Conservation (phyloP, 2,329 filamentous ascomycete species). For the Leptographium wingfieldii region DNA sequence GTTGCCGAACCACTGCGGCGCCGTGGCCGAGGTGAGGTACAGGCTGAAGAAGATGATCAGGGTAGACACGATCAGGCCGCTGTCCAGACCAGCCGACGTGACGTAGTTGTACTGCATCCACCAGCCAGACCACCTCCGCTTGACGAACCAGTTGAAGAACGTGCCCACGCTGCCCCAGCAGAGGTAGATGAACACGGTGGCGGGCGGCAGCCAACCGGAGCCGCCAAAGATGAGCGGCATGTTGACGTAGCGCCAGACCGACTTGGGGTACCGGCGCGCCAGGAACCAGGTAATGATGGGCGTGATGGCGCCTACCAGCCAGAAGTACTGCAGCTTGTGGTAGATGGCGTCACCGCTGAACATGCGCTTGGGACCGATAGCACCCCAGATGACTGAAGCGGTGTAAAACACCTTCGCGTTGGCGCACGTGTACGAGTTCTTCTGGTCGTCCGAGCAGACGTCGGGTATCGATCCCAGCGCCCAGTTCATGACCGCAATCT, state of each 20-base stretch:
- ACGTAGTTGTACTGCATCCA: constrained; percentile 72
- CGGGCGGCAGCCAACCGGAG: constrained; percentile 50
- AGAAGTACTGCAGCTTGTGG: constrained; percentile 54
- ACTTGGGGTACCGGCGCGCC: constrained; percentile 48
- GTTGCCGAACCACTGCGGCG: constrained; percentile 54
- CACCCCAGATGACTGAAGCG: constrained; percentile 59
- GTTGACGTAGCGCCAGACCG: constrained; percentile 51
- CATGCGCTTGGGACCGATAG: constrained; percentile 58
- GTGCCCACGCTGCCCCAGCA: constrained; percentile 57
- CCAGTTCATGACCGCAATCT: constrained; percentile 55
- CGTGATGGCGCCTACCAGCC: constrained; percentile 50
- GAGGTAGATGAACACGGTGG: constrained; percentile 58
- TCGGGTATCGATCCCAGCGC: constrained; percentile 47
- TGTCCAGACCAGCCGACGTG: constrained; percentile 58
- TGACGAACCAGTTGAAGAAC: constrained; percentile 56
- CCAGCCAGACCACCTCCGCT: constrained; percentile 54
- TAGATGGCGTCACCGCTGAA: constrained; percentile 54
- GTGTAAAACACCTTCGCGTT: constrained; percentile 50
- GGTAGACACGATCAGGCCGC: constrained; percentile 51
- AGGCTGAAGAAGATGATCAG: constrained; percentile 60
- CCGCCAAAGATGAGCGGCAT: constrained; percentile 58
- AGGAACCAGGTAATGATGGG: constrained; percentile 52
- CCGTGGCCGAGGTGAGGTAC: constrained; percentile 41
- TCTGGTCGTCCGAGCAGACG: constrained; percentile 42
- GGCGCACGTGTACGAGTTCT: constrained; percentile 44